Base-by-base conservation (phyloP, 768 basidiomycete species). In the Imleria badia region DNA sequence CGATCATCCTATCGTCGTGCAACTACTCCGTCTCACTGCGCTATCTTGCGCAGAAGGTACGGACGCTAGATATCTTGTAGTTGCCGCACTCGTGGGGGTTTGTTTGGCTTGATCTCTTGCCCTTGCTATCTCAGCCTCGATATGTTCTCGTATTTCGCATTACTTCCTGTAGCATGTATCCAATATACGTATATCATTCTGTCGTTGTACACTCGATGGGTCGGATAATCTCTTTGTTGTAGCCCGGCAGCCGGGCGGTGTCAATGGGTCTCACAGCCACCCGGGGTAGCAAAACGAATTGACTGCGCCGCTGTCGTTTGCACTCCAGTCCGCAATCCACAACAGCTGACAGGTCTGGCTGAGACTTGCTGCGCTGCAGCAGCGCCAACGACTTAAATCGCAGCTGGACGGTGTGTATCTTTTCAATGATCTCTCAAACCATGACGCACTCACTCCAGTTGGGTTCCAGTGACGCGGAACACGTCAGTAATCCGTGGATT, bases 401-500 rank as follows among this genome's bases (percentile, higher is more conserved):
- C 41, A 26, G 41, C 41, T 7, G 7, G 22, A 23, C 41, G 17
- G 34, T 51, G 12, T 19, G 33, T 35, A 5, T 4, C 19, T 40
- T 9, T 26, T 1, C 20, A 26, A 12, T 20, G 5, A 38, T 43
- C 41, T 22, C 39, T 8, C 33, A 6, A 29, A 7, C n/a, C 15
- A 35, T n/a, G 44, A 50, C 48, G 33, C 19, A 54, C 48, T 56
- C 58, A 60, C 54, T 29, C 34, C 45, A 41, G 12, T 19, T 40
- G 4, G 34, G 45, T 31, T 17, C 45, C n/a, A 3, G 6, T 15
- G 43, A 53, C 23, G n/a, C 30, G 20, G 51, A 49, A 20, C 60
- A 53, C 43, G 31, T 31, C 51, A 13, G 20, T 7, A 60, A 60
- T 35, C 54, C 49, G 54, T 63, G 58, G 58, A 17, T 17, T 3